These are phyloP conservation scores for Podila epicladia DNA, from an alignment of 192 early-diverging fungal species.

Conservation along the genomic window DNA sequence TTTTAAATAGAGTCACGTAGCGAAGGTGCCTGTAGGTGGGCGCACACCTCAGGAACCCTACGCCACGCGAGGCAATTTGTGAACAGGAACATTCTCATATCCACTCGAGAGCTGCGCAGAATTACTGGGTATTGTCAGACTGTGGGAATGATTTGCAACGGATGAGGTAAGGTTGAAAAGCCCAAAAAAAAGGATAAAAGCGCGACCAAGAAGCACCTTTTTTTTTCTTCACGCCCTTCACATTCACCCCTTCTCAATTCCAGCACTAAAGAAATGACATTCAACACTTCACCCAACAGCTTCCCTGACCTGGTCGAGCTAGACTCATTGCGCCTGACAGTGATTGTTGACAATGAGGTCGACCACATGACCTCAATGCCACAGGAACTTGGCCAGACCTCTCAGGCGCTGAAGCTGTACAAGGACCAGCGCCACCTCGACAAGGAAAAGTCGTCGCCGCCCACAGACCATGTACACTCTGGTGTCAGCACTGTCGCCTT, in stretches of 20 bases:
- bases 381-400: slow-evolving; percentile 20
- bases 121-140: no score
- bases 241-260: not conserved
- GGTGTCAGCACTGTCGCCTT: slow-evolving; percentile 19
- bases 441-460: slow-evolving; percentile 16
- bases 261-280: not conserved
- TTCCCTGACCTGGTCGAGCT: slow-evolving; percentile 43
- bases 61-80: no score
- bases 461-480: not conserved
- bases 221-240: not conserved
- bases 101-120: no score
- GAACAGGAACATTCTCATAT: no score
- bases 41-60: no score
- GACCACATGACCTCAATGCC: slow-evolving; percentile 42
- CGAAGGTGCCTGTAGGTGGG: no score
- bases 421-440: slow-evolving; percentile 24
- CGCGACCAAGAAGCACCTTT: no score
- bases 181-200: no score
- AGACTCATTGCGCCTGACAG: slow-evolving; percentile 33
- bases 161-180: no score
- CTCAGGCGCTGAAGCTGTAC: slow-evolving; percentile 18
- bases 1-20: no score
- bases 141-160: no score
- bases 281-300: not conserved
- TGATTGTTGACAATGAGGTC: slow-evolving; percentile 51